Evolutionary conservation across 2,329 filamentous ascomycete species (phyloP).

Genomic region (Lecanicillium sp.): DNA sequence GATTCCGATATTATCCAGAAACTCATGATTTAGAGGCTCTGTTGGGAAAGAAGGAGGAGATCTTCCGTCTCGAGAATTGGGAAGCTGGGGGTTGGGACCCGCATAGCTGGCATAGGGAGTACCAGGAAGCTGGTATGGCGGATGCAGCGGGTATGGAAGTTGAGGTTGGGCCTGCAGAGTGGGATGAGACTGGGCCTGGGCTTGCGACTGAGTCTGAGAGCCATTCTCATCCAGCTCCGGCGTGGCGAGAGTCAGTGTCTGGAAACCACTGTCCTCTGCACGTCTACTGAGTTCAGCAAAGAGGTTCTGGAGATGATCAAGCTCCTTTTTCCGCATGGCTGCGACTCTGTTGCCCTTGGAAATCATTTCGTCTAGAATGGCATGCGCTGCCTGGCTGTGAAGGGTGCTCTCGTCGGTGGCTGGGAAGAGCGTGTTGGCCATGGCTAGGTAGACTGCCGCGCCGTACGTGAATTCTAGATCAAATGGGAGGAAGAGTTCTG

Average conservation of each 20-base stretch:
- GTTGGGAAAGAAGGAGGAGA: not conserved
- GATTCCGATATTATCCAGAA: conserved; percentile 28
- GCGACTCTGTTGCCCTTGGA: conserved; percentile 24
- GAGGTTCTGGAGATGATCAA: conserved; percentile 19
- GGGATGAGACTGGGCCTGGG: conserved; percentile 2
- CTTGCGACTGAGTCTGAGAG: not conserved
- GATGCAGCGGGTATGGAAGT: not conserved
- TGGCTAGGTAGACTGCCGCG: conserved; percentile 25
- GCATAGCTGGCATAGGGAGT: conserved; percentile 6
- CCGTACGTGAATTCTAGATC: conserved; percentile 29
- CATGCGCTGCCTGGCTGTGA: conserved; percentile 15
- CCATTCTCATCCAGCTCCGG: conserved; percentile 1
- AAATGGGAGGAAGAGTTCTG: conserved; percentile 29
- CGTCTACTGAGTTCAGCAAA: conserved; percentile 18
- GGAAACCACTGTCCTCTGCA: conserved; percentile 18
- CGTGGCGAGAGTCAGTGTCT: conserved; percentile 14
- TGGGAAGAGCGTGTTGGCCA: conserved; percentile 28
- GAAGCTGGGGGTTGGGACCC: not conserved
- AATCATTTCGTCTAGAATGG: conserved; percentile 26
- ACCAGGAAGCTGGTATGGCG: conserved; percentile 9
- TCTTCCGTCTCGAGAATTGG: no score
- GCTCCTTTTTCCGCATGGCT: conserved; percentile 22
- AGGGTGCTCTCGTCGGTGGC: conserved; percentile 13
- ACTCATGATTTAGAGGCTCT: conserved; percentile 18
- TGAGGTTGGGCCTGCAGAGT: no score